Conservation (phyloP, 2,329 filamentous ascomycete species). For the Blastomyces silverae region DNA sequence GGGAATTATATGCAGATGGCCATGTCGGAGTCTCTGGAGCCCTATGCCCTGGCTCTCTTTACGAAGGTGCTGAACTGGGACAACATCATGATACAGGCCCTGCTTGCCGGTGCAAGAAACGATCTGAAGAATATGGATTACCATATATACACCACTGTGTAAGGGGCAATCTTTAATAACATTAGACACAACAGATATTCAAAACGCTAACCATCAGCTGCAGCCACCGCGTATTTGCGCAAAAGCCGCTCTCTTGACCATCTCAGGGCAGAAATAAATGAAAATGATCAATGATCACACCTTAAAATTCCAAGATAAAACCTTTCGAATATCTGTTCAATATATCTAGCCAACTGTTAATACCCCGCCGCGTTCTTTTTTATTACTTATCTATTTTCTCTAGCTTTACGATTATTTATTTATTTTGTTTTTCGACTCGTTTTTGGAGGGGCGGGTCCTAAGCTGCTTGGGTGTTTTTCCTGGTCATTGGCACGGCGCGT, state of each 20-base stretch:
- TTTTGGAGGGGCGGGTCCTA: not conserved
- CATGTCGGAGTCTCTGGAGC: constrained; percentile 25
- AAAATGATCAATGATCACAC: not conserved
- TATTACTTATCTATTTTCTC: not conserved
- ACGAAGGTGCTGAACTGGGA: constrained; percentile 26
- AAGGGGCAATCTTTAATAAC: not conserved
- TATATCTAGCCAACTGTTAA: constrained; percentile 1
- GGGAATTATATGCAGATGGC: constrained; percentile 22
- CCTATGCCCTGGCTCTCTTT: constrained; percentile 26
- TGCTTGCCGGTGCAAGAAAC: constrained; percentile 12
- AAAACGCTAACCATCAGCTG: not conserved
- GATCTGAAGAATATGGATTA: constrained; percentile 16
- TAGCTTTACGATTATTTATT: not conserved
- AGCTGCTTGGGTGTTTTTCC: not conserved
- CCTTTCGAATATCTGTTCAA: not conserved
- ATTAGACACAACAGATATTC: not conserved
- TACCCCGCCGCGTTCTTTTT: not conserved
- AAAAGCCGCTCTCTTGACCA: constrained; percentile 8
- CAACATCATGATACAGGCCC: constrained; percentile 14
- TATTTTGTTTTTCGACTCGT: not conserved
- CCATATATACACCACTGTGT: constrained; percentile 14
- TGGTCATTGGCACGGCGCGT: constrained; percentile 1
- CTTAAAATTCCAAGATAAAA: not conserved
- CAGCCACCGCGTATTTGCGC: constrained; percentile 6
- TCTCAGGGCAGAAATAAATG: not conserved